Base-by-base conservation (phyloP, 768 basidiomycete genomes). In the Gyrodon lividus region DNA sequence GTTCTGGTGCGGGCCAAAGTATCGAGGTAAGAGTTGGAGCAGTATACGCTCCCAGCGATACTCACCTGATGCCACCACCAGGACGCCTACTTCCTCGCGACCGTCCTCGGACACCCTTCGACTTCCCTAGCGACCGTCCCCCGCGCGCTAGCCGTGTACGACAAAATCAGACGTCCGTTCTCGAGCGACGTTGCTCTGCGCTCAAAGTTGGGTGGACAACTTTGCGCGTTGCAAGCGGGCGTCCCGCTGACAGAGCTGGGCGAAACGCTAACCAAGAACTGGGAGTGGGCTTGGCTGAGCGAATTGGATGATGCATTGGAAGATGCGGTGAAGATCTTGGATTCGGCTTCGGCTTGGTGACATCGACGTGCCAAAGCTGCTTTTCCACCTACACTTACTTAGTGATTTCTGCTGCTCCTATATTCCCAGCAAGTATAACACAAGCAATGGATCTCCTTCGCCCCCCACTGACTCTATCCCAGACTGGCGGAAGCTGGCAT, bases 281-380 rank as follows among this genome's bases (percentile, higher is more conserved):
- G 82, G 82, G 77, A 80, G 50, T 87, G 85, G 85, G 65, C 61
- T 26, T 68, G 66, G 65, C 20, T 64, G 3, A 57, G 47, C 30
- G 55, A 61, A 1, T 44, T 66, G 22, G 66, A 68, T 2, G 59
- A 17, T 17, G 52, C 50, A 17, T 37, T 66, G 38, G 35, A 46
- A 16, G 59, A 68, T 20, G 55, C 66, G 17, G 19, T 44, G 40
- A 48, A 16, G 10, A 52, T 61, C 43, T 23, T 66, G 51, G 43
- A 61, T 23, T 28, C 35, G 17, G 31, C 28, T 14, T 23, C 13
- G 14, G 33, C 23, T 22, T 31, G 33, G 41, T 54, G 16, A 37
- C 12, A 12, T 10, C 30, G 3, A 30, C 7, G 7, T 26, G 12
- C 30, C 7, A 30, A 6, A 26, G n/a, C n/a, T n/a, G n/a, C n/a